A percentile compares a stretch with the other conserved stretches of the same genome.
Conservation (phyloP, 2,329 filamentous ascomycete species). For the Aureobasidium sp. region DNA sequence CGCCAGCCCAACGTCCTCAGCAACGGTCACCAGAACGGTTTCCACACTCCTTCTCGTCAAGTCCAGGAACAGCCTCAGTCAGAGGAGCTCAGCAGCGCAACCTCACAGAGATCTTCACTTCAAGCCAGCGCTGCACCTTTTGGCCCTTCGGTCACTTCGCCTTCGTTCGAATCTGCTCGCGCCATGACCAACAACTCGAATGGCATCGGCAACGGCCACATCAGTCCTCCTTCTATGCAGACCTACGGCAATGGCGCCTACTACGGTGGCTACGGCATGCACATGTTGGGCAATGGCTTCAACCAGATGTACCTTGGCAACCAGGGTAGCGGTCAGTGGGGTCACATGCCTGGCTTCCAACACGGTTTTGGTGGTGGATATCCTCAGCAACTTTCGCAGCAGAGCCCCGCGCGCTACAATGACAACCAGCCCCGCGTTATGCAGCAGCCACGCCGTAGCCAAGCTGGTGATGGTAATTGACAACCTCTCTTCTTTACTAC, state of each 20-base stretch:
- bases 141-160: conserved; percentile 52
- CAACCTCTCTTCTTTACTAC: not conserved
- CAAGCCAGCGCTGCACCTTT: conserved; percentile 77
- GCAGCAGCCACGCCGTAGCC: conserved; percentile 61
- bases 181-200: not conserved
- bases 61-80: conserved; percentile 43
- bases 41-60: conserved; percentile 43
- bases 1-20: conserved; percentile 42
- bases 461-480: conserved; percentile 60
- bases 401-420: conserved; percentile 45
- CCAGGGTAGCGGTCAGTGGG: conserved; percentile 29
- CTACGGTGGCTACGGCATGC: conserved; percentile 49
- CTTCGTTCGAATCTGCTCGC: conserved; percentile 16
- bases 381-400: conserved; percentile 37
- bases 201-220: conserved; percentile 1
- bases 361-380: conserved; percentile 53
- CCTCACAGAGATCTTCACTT: conserved; percentile 62
- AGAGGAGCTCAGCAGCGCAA: conserved; percentile 44
- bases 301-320: conserved; percentile 54
- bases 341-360: conserved; percentile 30
- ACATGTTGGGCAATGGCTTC: conserved; percentile 62
- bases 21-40: conserved; percentile 45
- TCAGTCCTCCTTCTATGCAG: conserved; percentile 22
- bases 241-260: conserved; percentile 30
- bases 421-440: conserved; percentile 73